These are phyloP conservation scores for Smallanthus sonchifolius DNA, from an alignment of 129 eudicot species.

Conservation along the genomic window DNA sequence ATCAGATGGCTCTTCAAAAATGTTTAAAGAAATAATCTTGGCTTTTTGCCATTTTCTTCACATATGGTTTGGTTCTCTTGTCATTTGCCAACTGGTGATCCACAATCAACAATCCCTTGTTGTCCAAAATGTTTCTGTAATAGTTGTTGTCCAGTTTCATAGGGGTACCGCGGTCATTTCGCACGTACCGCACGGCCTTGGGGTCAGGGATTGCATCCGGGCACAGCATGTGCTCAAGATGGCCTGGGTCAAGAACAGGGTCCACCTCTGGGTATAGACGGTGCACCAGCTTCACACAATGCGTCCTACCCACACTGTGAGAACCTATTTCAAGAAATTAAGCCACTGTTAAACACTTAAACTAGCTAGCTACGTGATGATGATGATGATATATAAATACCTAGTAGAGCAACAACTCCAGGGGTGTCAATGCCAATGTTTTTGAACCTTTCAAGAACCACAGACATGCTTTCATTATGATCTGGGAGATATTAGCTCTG, in stretches of 20 bases:
- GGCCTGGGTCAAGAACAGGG: conserved; percentile 73
- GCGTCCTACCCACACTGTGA: conserved; percentile 98
- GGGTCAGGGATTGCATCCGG: conserved; percentile 95
- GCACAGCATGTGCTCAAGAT: conserved; percentile 97
- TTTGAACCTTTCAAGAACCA: conserved; percentile 82
- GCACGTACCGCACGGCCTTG: conserved; percentile 92
- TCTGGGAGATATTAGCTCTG: conserved; percentile 95
- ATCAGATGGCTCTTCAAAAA: conserved; percentile 71
- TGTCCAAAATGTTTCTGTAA: conserved; percentile 92
- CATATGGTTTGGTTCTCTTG: conserved; percentile 82
- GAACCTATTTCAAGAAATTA: conserved; percentile 45
- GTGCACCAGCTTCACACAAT: conserved; percentile 94
- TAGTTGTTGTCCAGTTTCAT: conserved; percentile 93
- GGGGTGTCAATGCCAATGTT: conserved; percentile 85
- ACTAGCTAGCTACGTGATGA: background rate
- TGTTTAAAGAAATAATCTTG: conserved; percentile 89
- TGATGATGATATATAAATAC: conserved; percentile 37
- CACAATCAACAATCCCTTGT: conserved; percentile 82
- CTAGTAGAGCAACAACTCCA: conserved; percentile 95
- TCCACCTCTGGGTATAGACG: conserved; percentile 92
- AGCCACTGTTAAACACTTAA: no score
- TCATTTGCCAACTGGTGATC: conserved; percentile 92
- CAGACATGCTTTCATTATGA: conserved; percentile 92
- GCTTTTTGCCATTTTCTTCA: conserved; percentile 93
- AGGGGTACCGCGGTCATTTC: conserved; percentile 98